Evolutionary conservation across 208 protist species (phyloP).

Genomic region (Leishmania martiniquensis): DNA sequence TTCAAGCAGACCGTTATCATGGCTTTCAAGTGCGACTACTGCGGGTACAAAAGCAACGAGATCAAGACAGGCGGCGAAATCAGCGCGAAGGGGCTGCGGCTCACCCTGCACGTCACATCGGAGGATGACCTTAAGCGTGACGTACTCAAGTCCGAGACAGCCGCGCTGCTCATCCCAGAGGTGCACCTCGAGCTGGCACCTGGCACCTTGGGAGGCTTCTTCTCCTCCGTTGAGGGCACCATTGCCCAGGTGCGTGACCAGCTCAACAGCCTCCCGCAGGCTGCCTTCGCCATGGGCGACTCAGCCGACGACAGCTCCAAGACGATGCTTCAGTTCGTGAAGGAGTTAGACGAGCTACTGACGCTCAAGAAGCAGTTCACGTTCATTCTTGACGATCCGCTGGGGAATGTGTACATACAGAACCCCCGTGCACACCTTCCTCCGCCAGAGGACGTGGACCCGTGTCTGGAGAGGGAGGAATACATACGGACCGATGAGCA

Average conservation of each 20-base stretch:
- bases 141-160: constrained; percentile 95
- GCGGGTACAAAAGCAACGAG: constrained; percentile 95
- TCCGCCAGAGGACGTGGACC: constrained; percentile 87
- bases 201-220: constrained; percentile 94
- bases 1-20: constrained; percentile 97
- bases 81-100: constrained; percentile 63
- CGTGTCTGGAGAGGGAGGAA: constrained; percentile 68
- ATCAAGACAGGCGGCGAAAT: constrained; percentile 94
- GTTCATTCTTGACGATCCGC: constrained; percentile 93
- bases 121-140: constrained; percentile 93
- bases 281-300: constrained; percentile 75
- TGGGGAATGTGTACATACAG: constrained; percentile 94
- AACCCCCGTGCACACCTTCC: constrained; percentile 89
- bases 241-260: constrained; percentile 88
- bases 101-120: constrained; percentile 73
- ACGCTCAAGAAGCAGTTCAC: constrained; percentile 82
- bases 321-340: constrained; percentile 80
- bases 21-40: constrained; percentile 93
- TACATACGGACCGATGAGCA: constrained; percentile 92
- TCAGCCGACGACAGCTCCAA: constrained; percentile 64
- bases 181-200: constrained; percentile 84
- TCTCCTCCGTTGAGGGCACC: constrained; percentile 95
- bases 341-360: constrained; percentile 78
- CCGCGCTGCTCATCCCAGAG: constrained; percentile 88
- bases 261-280: constrained; percentile 81